Percentiles rank a stretch among this genome's conserved stretches.
These are phyloP conservation scores for Calonectria pauciramosa DNA, from an alignment of 2,329 filamentous ascomycete species.

Conservation along the genomic window DNA sequence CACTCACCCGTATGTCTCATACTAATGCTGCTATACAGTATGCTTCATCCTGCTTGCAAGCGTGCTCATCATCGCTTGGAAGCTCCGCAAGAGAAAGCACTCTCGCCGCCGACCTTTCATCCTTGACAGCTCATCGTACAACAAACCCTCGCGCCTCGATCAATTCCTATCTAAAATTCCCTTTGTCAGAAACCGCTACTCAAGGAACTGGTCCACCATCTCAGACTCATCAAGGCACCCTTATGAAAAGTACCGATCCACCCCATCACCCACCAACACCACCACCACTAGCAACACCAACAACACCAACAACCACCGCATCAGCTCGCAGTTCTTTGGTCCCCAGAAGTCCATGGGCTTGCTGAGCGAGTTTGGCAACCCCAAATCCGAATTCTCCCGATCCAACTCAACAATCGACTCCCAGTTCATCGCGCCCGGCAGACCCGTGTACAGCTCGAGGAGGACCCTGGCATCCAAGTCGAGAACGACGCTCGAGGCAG, in stretches of 20 bases:
- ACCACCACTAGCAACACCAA: background rate
- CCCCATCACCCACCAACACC: slow-evolving; percentile 4
- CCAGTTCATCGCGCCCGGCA: slow-evolving; percentile 40
- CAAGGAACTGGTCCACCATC: slow-evolving; percentile 52
- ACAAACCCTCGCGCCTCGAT: slow-evolving; percentile 39
- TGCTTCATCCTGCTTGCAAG: slow-evolving; percentile 39
- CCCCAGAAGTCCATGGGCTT: slow-evolving; percentile 36
- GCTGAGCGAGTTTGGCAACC: background rate
- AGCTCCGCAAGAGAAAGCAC: slow-evolving; percentile 28
- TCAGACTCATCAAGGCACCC: slow-evolving; percentile 41
- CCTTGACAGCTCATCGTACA: slow-evolving; percentile 37
- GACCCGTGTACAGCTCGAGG: slow-evolving; percentile 35
- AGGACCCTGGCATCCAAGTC: slow-evolving; percentile 26
- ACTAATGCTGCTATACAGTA: slow-evolving; percentile 28
- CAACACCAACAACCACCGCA: slow-evolving; percentile 26
- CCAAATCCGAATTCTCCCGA: slow-evolving; percentile 10
- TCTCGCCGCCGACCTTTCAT: slow-evolving; percentile 22
- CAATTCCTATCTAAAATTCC: slow-evolving; percentile 51
- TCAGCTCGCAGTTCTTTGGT: slow-evolving; percentile 43
- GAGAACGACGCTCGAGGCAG: slow-evolving; percentile 30
- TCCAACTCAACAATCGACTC: slow-evolving; percentile 37
- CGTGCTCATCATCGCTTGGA: slow-evolving; percentile 42
- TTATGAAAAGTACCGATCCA: slow-evolving; percentile 40
- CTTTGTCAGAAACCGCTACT: slow-evolving; percentile 51
- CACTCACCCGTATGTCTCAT: background rate